Base-by-base conservation (phyloP, 805 yeast species). In the Schizosaccharomyces cryophilus region DNA sequence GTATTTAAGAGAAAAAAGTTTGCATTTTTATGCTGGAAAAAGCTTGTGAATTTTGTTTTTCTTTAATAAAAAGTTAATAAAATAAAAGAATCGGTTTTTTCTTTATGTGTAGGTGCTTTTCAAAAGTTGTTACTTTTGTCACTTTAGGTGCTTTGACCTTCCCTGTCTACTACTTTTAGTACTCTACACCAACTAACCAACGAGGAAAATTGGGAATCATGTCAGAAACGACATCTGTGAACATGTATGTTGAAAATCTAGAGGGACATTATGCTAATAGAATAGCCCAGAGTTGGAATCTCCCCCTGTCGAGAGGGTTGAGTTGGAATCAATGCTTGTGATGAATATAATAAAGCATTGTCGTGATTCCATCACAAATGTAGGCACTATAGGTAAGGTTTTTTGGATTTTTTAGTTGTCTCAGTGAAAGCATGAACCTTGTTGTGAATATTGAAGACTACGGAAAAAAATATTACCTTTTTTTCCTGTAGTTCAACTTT, bases 321-420 rank as follows among this genome's bases (percentile, higher is more conserved):
- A 51, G 31, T 29, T 56, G n/a, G 60, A 56, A 35, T 35, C 60
- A 15, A 19, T 56, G 29, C 42, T 56, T 21, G 60, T 56, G 5
- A 29, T 56, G 60, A 56, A 56, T 21, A 56, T 56, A 17, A 31
- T 56, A 45, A 56, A 56, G 47, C 60, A 56, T 40, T 56, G 47
- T 24, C 60, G 47, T 35, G 42, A 35, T 13, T 56, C 47, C 26
- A 31, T 56, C 26, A 45, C 60, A 19, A 51, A 29, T 51, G 26
- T 51, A 29, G 56, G 56, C 21, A 51, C 56, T 11, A 51, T 51
- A 17, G 56, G 51, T 45, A 45, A 13, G 51, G 13, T n/a, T 45
- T 35, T 35, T 9, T 6, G 9, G 3, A 1, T 11, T 35, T 11
- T 7, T 35, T 35, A 2, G 3, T 35, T 7, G 15, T 7, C n/a